phyloP scores from a whole-genome alignment of 2,329 filamentous ascomycete species.

The Pseudocercospora pini-densiflorae region DNA sequence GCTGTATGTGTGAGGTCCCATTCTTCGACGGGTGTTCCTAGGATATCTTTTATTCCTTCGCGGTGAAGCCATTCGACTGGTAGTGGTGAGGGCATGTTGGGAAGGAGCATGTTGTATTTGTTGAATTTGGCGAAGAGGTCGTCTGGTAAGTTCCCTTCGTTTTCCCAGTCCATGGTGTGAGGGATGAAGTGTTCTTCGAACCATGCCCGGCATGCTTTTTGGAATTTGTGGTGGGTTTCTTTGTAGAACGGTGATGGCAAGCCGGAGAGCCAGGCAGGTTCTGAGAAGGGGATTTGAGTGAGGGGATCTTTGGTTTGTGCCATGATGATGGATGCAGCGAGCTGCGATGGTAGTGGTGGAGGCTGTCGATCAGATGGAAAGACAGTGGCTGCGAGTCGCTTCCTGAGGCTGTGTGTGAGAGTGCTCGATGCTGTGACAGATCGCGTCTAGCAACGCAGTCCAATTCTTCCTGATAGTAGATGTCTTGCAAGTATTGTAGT shows the following conservation, averaged over 20 bases:
- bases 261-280: slow-evolving; percentile 28
- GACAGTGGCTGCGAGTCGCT: not conserved
- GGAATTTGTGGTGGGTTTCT: slow-evolving; percentile 29
- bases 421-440: not conserved
- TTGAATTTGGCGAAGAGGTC: slow-evolving; percentile 68
- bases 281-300: slow-evolving; percentile 28
- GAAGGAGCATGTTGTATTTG: slow-evolving; percentile 69
- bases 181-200: slow-evolving; percentile 30
- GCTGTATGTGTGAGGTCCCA: slow-evolving; percentile 72
- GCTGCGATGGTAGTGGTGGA: not conserved
- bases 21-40: slow-evolving; percentile 71
- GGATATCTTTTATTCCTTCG: slow-evolving; percentile 67
- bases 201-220: slow-evolving; percentile 30
- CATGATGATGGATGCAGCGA: not conserved
- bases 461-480: not conserved
- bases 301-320: slow-evolving; percentile 15
- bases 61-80: slow-evolving; percentile 69
- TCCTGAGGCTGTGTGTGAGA: not conserved
- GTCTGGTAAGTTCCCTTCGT: slow-evolving; percentile 48
- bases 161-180: slow-evolving; percentile 31
- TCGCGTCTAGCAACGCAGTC: not conserved
- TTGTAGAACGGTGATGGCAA: slow-evolving; percentile 29
- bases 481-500: not conserved
- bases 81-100: slow-evolving; percentile 69
- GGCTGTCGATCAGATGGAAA: not conserved